These are phyloP conservation scores for Schizochytrium sp. DNA, from an alignment of 108 stramenopile species.

Conservation along the genomic window DNA sequence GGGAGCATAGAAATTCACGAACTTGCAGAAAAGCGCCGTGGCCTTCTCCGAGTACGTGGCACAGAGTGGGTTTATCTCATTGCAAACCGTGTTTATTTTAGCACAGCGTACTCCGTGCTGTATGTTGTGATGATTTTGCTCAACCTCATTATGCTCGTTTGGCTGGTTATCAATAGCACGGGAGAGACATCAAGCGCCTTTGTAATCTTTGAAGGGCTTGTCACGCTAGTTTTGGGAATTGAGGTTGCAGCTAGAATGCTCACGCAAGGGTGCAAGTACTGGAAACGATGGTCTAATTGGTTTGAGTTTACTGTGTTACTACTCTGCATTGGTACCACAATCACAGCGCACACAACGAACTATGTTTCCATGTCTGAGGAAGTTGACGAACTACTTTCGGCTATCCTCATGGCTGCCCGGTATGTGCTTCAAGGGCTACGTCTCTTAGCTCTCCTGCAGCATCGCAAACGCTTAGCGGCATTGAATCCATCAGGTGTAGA, in stretches of 20 bases:
- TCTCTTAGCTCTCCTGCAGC: constrained; percentile 12
- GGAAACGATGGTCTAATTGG: constrained; percentile 57
- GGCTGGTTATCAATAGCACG: constrained; percentile 11
- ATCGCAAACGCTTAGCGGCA: not conserved
- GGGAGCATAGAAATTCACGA: constrained; percentile 2
- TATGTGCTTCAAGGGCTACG: constrained; percentile 54
- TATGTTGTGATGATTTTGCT: constrained; percentile 31
- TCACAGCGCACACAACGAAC: constrained; percentile 18
- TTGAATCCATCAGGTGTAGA: not conserved
- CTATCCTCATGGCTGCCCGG: not conserved
- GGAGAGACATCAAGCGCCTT: constrained; percentile 2
- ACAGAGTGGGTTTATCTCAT: constrained; percentile 6
- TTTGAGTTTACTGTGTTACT: constrained; percentile 46
- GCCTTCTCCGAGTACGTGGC: constrained; percentile 12
- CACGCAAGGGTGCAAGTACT: constrained; percentile 25
- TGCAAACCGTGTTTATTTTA: constrained; percentile 50
- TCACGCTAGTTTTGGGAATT: constrained; percentile 33
- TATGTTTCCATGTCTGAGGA: constrained; percentile 29
- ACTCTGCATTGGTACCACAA: not conserved
- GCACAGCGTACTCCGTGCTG: constrained; percentile 52
- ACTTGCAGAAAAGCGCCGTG: constrained; percentile 17
- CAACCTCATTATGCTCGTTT: constrained; percentile 39
- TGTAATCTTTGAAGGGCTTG: not conserved
- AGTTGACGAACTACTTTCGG: constrained; percentile 45
- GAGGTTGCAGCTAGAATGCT: constrained; percentile 27